Base-by-base conservation (phyloP, 2,329 filamentous ascomycete species). In the Cladophialophora yegresii region DNA sequence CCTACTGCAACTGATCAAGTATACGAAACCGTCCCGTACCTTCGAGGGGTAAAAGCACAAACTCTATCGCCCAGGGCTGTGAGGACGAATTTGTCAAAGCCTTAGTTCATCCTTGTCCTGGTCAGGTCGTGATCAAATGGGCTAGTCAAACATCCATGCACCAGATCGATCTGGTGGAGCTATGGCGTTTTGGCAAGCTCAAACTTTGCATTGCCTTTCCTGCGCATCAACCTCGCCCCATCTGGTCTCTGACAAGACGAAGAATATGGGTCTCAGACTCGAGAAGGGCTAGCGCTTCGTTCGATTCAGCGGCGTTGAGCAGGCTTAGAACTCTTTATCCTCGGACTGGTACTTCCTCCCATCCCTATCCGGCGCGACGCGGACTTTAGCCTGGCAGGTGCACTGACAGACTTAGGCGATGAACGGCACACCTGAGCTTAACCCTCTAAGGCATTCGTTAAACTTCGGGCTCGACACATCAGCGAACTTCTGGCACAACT, bases 81-180 rank as follows among this genome's bases (percentile, higher is more conserved):
- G 56, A 59, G 64, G 61, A 61, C 45, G 51, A 66, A 68, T 68
- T 66, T 68, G 66, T 68, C 66, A 68, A 58, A 57, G 54, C 49
- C 57, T 59, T 16, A 50, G 43, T 63, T 50, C 40, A 60, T 59
- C n/a, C 55, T 56, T 65, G 54, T 28, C 59, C 32, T 33, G 43
- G 58, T 57, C 53, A 49, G 56, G 43, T 50, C 50, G 26, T 47
- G 58, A 45, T 67, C 20, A 62, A 62, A 33, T 51, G 33, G 23
- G 40, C 55, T 58, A 53, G 61, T 22, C 3, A 12, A 30, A 16
- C 9, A 64, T 57, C 66, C 66, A 54, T 64, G 66, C 32, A 54
- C 59, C 49, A 61, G 66, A 68, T 68, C 66, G 66, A 68, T 66
- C 63, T 43, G 58, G 66, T 68, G 66, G 66, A 64, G 61, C 43